Percentiles rank a stretch among this genome's conserved stretches.
Conservation (phyloP, 805 yeast species). For the Saturnispora ahearnii region DNA sequence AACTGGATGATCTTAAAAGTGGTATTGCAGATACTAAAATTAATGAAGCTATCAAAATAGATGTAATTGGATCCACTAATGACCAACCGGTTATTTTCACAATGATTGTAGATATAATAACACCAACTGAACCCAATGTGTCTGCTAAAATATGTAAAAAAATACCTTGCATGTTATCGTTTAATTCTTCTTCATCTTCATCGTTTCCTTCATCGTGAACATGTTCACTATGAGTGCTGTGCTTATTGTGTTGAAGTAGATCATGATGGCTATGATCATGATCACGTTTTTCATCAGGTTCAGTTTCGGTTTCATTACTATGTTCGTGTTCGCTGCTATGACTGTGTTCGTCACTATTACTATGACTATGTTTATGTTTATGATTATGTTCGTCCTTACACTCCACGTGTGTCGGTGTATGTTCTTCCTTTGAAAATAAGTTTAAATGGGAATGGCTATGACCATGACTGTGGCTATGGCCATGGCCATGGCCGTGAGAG, state of each 20-base stretch:
- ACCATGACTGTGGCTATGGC: conserved; percentile 23
- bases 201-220: conserved; percentile 24
- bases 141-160: conserved; percentile 92
- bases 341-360: not conserved
- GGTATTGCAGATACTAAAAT: conserved; percentile 81
- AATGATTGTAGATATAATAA: conserved; percentile 78
- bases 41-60: conserved; percentile 73
- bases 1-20: conserved; percentile 69
- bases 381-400: not conserved
- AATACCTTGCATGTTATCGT: conserved; percentile 84
- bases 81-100: conserved; percentile 58
- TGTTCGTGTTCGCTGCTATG: conserved; percentile 2
- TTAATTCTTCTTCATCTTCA: conserved; percentile 40
- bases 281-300: not conserved
- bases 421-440: not conserved
- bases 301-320: not conserved
- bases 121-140: conserved; percentile 94
- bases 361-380: not conserved
- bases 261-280: not conserved
- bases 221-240: conserved; percentile 1
- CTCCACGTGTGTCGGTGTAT: not conserved
- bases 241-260: not conserved
- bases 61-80: conserved; percentile 89
- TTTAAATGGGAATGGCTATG: conserved; percentile 24
- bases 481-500: conserved; percentile 19